phyloP scores from a whole-genome alignment of 805 yeast genomes.

The Debaryomyces hansenii region DNA sequence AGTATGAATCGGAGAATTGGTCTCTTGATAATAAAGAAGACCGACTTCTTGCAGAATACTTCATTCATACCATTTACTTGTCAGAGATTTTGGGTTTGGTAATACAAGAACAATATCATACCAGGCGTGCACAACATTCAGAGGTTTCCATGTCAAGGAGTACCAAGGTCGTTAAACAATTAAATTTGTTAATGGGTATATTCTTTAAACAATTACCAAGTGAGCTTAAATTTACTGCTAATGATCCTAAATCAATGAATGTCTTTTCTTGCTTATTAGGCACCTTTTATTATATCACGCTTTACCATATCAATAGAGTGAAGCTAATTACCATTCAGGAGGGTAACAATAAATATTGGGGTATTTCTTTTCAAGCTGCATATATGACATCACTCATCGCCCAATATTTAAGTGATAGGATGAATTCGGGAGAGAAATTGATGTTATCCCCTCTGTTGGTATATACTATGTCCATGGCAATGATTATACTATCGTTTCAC shows the following conservation, averaged over 20 bases:
- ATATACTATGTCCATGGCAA: conserved; percentile 6
- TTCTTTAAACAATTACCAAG: conserved; percentile 72
- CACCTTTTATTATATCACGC: conserved; percentile 70
- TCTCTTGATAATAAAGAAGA: conserved; percentile 46
- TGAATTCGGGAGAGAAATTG: background rate
- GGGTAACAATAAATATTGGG: conserved; percentile 66
- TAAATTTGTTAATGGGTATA: conserved; percentile 74
- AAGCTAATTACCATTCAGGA: conserved; percentile 38
- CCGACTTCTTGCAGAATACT: conserved; percentile 50
- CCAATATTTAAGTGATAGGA: conserved; percentile 51
- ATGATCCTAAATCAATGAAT: conserved; percentile 52
- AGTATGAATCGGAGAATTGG: conserved; percentile 36
- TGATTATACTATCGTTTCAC: conserved; percentile 9
- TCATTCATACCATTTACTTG: conserved; percentile 62
- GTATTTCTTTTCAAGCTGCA: conserved; percentile 80
- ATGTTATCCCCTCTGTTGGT: conserved; percentile 7
- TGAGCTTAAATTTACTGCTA: conserved; percentile 58
- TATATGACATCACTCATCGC: conserved; percentile 68
- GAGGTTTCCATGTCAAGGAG: conserved; percentile 33
- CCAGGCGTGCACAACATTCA: conserved; percentile 55
- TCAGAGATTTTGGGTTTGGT: conserved; percentile 72
- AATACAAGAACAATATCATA: conserved; percentile 66
- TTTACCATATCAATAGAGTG: conserved; percentile 68
- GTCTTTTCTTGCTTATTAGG: conserved; percentile 59
- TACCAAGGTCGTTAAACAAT: conserved; percentile 54